A percentile compares a stretch with the other conserved stretches of the same genome.
Conservation (phyloP, 257 asterid species). For the Solanum chiquidenum region DNA sequence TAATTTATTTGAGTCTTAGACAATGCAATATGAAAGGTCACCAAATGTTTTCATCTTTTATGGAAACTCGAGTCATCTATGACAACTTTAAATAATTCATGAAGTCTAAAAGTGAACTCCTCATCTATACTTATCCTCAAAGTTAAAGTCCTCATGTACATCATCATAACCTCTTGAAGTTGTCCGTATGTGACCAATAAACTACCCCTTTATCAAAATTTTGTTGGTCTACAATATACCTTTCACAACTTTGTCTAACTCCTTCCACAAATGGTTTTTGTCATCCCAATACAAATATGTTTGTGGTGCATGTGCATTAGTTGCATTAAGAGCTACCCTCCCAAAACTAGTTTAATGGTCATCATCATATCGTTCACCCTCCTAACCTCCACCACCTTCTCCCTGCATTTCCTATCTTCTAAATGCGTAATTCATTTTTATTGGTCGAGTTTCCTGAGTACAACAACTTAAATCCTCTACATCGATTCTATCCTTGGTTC, state of each 20-base stretch:
- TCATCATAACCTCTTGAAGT: neutral
- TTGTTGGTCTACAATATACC: neutral
- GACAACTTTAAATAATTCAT: neutral
- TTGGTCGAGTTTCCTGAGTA: neutral
- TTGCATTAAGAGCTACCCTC: neutral
- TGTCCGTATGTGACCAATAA: neutral
- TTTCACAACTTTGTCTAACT: neutral
- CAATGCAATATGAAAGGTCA: neutral
- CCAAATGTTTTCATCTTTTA: neutral
- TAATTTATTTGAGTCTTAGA: neutral
- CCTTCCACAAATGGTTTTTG: neutral
- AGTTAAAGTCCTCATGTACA: neutral
- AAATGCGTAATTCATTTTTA: too few species aligned
- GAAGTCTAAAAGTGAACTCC: neutral
- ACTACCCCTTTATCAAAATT: neutral
- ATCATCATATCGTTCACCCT: neutral
- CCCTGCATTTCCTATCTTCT: neutral
- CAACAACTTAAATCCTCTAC: too few species aligned
- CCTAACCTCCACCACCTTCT: neutral
- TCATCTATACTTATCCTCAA: neutral
- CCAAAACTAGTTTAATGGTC: neutral
- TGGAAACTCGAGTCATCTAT: neutral
- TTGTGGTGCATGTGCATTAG: neutral
- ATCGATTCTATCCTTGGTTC: neutral
- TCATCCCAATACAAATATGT: neutral